These are phyloP conservation scores for Torulaspora microellipsoides DNA, from an alignment of 805 yeast genomes.

Conservation along the genomic window DNA sequence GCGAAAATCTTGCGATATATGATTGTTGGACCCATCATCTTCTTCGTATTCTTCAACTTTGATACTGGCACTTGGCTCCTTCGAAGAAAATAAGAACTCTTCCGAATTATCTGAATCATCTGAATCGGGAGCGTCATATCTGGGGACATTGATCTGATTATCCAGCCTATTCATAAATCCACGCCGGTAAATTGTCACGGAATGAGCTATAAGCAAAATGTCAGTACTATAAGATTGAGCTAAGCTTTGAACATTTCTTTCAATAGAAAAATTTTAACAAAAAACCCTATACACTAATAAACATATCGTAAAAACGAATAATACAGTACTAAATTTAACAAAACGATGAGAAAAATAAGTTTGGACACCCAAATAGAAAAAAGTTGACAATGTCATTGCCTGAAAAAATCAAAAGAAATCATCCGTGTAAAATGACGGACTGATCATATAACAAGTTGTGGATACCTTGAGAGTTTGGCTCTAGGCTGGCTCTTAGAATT, in stretches of 20 bases:
- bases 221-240: too few species aligned
- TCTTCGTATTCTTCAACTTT: constrained; percentile 18
- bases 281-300: too few species aligned
- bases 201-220: too few species aligned
- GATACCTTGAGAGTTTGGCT: constrained; percentile 11
- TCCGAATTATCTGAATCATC: constrained; percentile 4
- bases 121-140: constrained; percentile 9
- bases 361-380: too few species aligned
- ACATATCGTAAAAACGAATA: too few species aligned
- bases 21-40: constrained; percentile 3
- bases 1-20: constrained; percentile 6
- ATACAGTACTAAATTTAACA: too few species aligned
- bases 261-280: too few species aligned
- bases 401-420: too few species aligned
- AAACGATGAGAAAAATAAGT: too few species aligned
- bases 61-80: constrained; percentile 13
- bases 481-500: background rate
- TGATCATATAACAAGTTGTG: constrained; percentile 7
- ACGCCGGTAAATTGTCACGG: too few species aligned
- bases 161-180: background rate
- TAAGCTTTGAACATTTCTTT: too few species aligned
- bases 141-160: background rate
- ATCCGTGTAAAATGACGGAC: background rate
- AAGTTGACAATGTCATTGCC: too few species aligned
- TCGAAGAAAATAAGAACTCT: constrained; percentile 6